Evolutionary conservation across 2,329 filamentous ascomycete species (phyloP), one percentile per base, ranked within the genome.

Genomic region (Alternaria tenuissima): DNA sequence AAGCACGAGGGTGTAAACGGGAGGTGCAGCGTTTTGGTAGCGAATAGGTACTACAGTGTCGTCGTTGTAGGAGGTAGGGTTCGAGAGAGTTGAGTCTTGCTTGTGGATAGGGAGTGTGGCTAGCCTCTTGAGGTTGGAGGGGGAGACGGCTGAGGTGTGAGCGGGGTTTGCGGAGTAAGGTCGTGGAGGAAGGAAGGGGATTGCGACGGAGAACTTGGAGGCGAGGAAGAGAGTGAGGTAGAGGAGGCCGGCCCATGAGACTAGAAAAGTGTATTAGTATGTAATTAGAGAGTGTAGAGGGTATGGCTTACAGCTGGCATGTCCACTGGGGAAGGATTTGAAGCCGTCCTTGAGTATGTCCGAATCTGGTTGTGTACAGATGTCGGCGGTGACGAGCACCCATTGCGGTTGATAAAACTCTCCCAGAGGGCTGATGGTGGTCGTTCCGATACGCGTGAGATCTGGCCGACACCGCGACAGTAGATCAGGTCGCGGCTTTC

Each of bases 161-260:
- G 83, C 80, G 49, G 84, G 82, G 61, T 88, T 84, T 56, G 77
- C 76, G 38, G 80, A 77, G 57, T 81, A 81, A 2, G 79, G 76
- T 12, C 81, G 80, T 0, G 82, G 83, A 7, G 85, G 83, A 9
- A 91, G 85, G 76, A 89, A 91, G 1, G 91, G 91, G 32, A 93
- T 84, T 9, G 87, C 89, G 63, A 94, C 88, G 60, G 88, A 86
- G 71, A 94, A 91, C 76, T 94, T 94, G 78, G 89, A 91, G 66
- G 91, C 92, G 22, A 98, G 85, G 83, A 93, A 97, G 52, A 98
- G 87, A 2, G 91, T 91, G 16, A 97, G 86, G 76, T 97, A 97
- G 54, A 93, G 87, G 53, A 97, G 82, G 1, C 94, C 94, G 11
- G 90, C 89, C 68, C 92, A 92, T 5, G 91, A 86, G 62, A 90